Evolutionary conservation across 176 grass and related monocot genomes (phyloP).

Genomic region (Juncus effusus): DNA sequence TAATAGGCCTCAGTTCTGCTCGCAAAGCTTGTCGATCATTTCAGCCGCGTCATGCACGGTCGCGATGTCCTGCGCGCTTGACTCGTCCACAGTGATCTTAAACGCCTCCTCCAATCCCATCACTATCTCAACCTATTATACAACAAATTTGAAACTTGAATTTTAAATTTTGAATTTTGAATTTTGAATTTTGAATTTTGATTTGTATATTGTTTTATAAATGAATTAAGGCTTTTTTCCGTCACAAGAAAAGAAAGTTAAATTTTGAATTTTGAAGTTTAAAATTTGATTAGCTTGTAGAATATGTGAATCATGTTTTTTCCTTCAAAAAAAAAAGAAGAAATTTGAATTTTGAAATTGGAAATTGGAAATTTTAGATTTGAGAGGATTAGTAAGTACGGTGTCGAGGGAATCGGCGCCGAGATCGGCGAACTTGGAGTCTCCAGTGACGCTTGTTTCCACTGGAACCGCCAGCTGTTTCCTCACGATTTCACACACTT

Average conservation of each 20-base stretch:
- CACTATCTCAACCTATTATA: conserved; percentile 59
- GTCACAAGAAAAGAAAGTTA: no score
- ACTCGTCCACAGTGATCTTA: conserved; percentile 61
- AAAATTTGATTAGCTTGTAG: background rate
- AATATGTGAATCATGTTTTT: no score
- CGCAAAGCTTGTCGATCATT: conserved; percentile 52
- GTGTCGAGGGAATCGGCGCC: conserved; percentile 67
- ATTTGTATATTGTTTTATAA: background rate
- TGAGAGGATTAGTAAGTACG: conserved; percentile 29
- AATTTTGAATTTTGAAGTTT: no score
- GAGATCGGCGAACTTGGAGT: conserved; percentile 53
- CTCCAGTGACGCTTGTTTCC: conserved; percentile 9
- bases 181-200: background rate
- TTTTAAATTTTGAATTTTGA: background rate
- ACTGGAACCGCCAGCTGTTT: conserved; percentile 15
- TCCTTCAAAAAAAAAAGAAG: no score
- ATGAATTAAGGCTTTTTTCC: no score
- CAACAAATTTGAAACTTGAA: background rate
- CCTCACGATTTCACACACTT: conserved; percentile 13
- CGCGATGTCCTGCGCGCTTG: conserved; percentile 49
- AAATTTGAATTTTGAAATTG: no score
- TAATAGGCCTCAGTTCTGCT: conserved; percentile 31
- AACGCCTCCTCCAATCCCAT: conserved; percentile 75
- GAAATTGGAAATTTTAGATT: conserved; percentile 5
- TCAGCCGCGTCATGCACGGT: conserved; percentile 55